Conservation (phyloP, 495 filamentous ascomycete species). For the Sordaria brevicollis region DNA sequence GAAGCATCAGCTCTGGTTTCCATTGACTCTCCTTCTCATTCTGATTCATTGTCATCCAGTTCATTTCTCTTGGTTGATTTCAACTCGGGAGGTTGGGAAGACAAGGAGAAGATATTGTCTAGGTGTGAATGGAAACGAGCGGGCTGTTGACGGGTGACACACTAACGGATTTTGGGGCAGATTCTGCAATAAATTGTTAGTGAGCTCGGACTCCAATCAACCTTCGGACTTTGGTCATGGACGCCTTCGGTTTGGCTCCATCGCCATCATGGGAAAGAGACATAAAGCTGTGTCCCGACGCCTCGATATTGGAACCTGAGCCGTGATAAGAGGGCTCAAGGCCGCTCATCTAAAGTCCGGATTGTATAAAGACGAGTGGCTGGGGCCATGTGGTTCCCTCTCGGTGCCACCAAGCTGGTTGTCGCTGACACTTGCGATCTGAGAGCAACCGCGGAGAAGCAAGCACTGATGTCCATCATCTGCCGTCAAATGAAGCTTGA, state of each 20-base stretch:
- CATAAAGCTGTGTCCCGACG: background rate
- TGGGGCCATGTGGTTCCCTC: background rate
- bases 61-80: background rate
- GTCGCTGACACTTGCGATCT: background rate
- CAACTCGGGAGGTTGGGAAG: background rate
- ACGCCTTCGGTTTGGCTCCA: background rate
- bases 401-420: background rate
- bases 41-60: no score
- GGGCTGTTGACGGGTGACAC: background rate
- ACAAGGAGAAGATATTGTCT: no score
- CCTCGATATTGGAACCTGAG: background rate
- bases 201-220: background rate
- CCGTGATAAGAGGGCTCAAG: background rate
- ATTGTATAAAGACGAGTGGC: background rate
- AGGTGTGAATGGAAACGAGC: no score
- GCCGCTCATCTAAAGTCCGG: no score
- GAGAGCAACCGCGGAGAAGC: background rate
- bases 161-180: background rate
- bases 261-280: background rate
- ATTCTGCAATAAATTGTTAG: background rate
- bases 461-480: background rate
- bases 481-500: background rate
- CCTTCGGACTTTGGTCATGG: background rate
- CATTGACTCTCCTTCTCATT: no score
- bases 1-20: background rate